A percentile compares a stretch with the other conserved stretches of the same genome.
These are phyloP conservation scores for Albatrellus ellisii DNA, from an alignment of 768 basidiomycete genomes.

Conservation along the genomic window DNA sequence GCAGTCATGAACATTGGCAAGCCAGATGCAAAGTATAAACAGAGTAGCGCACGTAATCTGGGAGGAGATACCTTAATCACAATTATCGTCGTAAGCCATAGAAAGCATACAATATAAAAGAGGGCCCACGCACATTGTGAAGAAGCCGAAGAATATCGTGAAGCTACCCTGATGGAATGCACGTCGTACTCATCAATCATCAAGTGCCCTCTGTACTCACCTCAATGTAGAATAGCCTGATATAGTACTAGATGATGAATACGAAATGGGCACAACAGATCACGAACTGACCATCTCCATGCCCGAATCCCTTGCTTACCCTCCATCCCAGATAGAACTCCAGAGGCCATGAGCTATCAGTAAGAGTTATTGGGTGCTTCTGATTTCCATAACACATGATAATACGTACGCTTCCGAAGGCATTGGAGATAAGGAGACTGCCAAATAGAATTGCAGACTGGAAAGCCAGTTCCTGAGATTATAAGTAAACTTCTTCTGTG, in stretches of 20 bases:
- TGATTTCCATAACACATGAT: no score
- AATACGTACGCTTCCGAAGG: conserved; percentile 49
- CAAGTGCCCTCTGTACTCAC: conserved; percentile 21
- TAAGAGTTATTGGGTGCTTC: background rate
- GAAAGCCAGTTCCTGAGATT: conserved; percentile 46
- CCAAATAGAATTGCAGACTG: conserved; percentile 47
- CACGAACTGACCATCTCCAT: conserved; percentile 45
- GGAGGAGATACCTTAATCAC: conserved; percentile 36
- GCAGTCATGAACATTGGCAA: background rate
- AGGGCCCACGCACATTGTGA: conserved; percentile 30
- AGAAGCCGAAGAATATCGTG: conserved; percentile 45
- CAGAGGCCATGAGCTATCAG: conserved; percentile 55
- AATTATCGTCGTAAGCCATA: background rate
- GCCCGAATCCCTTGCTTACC: conserved; percentile 51
- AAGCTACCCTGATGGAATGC: conserved; percentile 46
- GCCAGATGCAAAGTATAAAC: background rate
- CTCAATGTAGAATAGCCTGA: conserved; percentile 62
- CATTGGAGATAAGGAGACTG: conserved; percentile 50
- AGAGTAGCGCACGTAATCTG: conserved; percentile 36
- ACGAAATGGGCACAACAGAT: background rate
- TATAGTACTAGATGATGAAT: background rate
- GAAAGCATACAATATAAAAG: no score
- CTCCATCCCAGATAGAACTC: conserved; percentile 57
- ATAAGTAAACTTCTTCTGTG: background rate
- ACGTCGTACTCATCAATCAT: background rate